Conservation (phyloP, 495 filamentous ascomycete species). For the Penicillium mononematosum region DNA sequence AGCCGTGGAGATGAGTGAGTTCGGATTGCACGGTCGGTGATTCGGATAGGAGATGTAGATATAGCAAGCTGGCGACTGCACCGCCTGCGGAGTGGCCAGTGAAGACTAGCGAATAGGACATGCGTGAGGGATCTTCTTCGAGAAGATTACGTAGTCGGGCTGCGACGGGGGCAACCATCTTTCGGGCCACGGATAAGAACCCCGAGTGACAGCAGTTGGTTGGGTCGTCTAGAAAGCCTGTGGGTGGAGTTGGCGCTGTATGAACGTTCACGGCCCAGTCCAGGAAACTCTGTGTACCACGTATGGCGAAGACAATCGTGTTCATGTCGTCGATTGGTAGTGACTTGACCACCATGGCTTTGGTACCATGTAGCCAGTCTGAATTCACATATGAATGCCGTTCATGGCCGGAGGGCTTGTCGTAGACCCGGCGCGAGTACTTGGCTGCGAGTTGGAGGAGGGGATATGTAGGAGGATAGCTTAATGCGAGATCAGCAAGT, state of each 20-base stretch:
- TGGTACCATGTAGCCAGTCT: constrained; percentile 69
- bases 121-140: constrained; percentile 65
- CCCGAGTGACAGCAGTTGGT: constrained; percentile 75
- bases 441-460: constrained; percentile 71
- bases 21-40: constrained; percentile 53
- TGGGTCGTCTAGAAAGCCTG: constrained; percentile 70
- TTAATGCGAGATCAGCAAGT: constrained; percentile 30
- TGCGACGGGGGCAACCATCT: constrained; percentile 73
- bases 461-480: constrained; percentile 66
- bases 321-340: constrained; percentile 72
- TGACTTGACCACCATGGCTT: constrained; percentile 81
- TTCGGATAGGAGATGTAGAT: constrained; percentile 70
- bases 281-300: constrained; percentile 73
- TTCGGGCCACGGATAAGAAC: constrained; percentile 69
- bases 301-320: constrained; percentile 75
- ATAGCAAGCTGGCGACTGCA: constrained; percentile 74
- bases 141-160: constrained; percentile 64
- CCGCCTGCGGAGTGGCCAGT: constrained; percentile 84
- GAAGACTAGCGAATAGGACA: constrained; percentile 68
- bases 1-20: constrained; percentile 60
- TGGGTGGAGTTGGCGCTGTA: constrained; percentile 58
- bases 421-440: constrained; percentile 71
- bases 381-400: constrained; percentile 63
- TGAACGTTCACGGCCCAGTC: constrained; percentile 83
- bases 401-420: constrained; percentile 57